These are phyloP conservation scores for Balamuthia mandrillaris DNA, from an alignment of 208 protist genomes.

Conservation along the genomic window DNA sequence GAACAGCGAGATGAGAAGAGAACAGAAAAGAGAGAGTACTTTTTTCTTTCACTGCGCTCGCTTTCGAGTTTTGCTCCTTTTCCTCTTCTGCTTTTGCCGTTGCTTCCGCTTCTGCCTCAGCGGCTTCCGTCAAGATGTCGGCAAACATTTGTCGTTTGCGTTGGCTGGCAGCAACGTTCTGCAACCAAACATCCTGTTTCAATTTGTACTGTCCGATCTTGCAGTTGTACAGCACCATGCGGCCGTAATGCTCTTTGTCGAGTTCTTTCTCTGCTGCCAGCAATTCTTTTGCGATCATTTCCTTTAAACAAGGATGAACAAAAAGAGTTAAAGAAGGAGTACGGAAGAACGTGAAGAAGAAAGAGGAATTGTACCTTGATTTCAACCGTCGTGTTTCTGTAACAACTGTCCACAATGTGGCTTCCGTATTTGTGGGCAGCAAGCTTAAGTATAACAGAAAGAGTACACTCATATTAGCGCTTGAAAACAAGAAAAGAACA, in stretches of 20 bases:
- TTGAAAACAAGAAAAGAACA: too few species aligned
- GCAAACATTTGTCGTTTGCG: conserved; percentile 11
- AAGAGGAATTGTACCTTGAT: not conserved
- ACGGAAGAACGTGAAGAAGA: not conserved
- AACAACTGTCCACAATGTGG: conserved; percentile 24
- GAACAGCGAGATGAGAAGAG: too few species aligned
- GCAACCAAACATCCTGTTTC: conserved; percentile 4
- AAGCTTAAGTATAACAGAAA: too few species aligned
- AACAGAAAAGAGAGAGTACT: too few species aligned
- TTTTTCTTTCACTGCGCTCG: too few species aligned
- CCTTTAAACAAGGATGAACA: not conserved
- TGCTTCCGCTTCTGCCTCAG: too few species aligned
- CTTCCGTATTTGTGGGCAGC: not conserved
- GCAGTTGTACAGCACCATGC: not conserved
- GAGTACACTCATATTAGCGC: too few species aligned
- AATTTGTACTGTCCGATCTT: not conserved
- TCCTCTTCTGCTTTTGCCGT: too few species aligned
- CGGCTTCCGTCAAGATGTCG: not conserved
- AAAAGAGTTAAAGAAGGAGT: not conserved
- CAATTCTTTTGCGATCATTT: not conserved
- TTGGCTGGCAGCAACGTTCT: not conserved
- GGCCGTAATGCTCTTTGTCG: not conserved
- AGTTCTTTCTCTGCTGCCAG: conserved; percentile 1
- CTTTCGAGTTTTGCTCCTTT: too few species aligned
- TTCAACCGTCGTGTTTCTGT: not conserved